Conservation (phyloP, 257 asterid genomes). For the Eustoma russellianum region DNA sequence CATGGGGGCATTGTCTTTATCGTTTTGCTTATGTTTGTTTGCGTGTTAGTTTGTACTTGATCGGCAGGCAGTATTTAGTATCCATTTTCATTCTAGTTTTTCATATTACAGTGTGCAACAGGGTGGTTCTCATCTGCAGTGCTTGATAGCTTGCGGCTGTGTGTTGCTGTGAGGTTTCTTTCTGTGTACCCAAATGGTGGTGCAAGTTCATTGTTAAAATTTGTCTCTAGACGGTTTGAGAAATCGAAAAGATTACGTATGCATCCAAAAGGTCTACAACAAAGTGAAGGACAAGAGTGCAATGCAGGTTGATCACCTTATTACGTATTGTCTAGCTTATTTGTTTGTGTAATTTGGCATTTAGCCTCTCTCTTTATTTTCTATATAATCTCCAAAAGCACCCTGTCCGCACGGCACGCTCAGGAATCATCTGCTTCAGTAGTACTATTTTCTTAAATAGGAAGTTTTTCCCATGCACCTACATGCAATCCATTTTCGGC, state of each 20-base stretch:
- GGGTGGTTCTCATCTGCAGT: conserved; percentile 75
- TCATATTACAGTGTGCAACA: conserved; percentile 40
- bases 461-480: neutral
- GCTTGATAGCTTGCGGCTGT: conserved; percentile 51
- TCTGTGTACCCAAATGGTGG: conserved; percentile 64
- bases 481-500: neutral
- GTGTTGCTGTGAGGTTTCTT: conserved; percentile 77
- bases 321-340: too few relatives aligned
- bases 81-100: conserved; percentile 10
- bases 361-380: too few relatives aligned
- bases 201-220: conserved; percentile 55
- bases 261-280: conserved; percentile 32
- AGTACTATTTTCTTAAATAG: neutral
- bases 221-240: conserved; percentile 55
- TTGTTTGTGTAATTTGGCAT: too few relatives aligned
- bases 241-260: conserved; percentile 40
- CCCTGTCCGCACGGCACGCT: too few relatives aligned
- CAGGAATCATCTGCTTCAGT: too few relatives aligned
- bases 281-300: conserved; percentile 35
- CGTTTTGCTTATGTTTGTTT: too few relatives aligned
- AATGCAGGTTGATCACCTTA: conserved; percentile 31
- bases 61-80: neutral
- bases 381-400: too few relatives aligned
- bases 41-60: too few relatives aligned
- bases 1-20: too few relatives aligned